phyloP scores from a whole-genome alignment of 768 basidiomycete species.

The Neoboletus magnificus region DNA sequence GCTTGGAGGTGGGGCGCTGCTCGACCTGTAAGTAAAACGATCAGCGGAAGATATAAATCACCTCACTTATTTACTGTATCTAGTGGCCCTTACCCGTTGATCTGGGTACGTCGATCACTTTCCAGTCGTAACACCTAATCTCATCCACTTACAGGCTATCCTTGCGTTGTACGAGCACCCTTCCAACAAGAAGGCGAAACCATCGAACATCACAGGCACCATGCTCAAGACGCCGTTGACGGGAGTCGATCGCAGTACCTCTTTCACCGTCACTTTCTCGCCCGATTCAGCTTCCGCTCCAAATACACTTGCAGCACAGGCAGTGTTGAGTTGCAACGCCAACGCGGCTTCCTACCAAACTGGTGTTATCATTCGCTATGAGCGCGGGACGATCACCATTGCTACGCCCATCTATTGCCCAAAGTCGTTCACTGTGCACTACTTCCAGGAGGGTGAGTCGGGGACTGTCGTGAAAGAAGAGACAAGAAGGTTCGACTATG shows the following conservation, averaged over 20 bases:
- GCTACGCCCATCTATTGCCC: slow-evolving; percentile 65
- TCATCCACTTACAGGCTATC: slow-evolving; percentile 53
- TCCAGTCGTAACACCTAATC: background rate
- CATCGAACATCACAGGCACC: slow-evolving; percentile 58
- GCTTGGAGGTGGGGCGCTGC: slow-evolving; percentile 78
- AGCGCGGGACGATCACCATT: slow-evolving; percentile 66
- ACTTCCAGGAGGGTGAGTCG: slow-evolving; percentile 47
- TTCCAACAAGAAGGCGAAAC: slow-evolving; percentile 56
- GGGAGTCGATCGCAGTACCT: slow-evolving; percentile 74
- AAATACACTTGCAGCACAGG: slow-evolving; percentile 59
- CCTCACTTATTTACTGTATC: slow-evolving; percentile 3
- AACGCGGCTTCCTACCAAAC: slow-evolving; percentile 45
- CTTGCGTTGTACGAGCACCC: slow-evolving; percentile 78
- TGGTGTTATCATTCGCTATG: slow-evolving; percentile 69
- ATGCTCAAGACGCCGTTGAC: slow-evolving; percentile 79
- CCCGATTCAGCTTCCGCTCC: slow-evolving; percentile 36
- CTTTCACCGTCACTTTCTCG: slow-evolving; percentile 69
- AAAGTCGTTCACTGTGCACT: slow-evolving; percentile 61
- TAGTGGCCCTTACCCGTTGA: slow-evolving; percentile 78
- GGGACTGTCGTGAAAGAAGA: slow-evolving; percentile 51
- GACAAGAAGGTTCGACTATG: slow-evolving; percentile 52
- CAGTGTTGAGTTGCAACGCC: slow-evolving; percentile 68
- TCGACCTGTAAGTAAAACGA: slow-evolving; percentile 64
- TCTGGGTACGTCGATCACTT: slow-evolving; percentile 53
- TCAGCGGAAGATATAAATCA: background rate